phyloP scores from a whole-genome alignment of 148 eudicot genomes.

The Nepenthes gracilis region DNA sequence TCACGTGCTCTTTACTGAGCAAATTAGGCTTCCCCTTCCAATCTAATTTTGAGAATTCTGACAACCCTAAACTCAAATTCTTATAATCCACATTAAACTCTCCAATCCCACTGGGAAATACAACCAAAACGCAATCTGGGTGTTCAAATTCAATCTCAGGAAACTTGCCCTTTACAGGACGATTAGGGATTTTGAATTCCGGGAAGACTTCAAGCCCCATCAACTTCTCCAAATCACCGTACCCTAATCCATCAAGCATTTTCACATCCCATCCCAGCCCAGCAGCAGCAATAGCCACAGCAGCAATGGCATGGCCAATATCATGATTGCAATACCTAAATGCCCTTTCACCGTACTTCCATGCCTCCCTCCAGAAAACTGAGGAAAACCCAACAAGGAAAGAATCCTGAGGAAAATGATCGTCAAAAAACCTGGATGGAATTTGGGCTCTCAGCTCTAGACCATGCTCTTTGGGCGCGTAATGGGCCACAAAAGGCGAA shows the following conservation, averaged over 20 bases:
- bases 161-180: constrained; percentile 59
- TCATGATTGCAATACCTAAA: constrained; percentile 97
- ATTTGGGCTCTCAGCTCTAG: constrained; percentile 64
- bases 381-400: constrained; percentile 77
- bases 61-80: constrained; percentile 28
- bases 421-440: constrained; percentile 33
- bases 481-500: constrained; percentile 70
- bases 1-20: constrained; percentile 78
- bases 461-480: constrained; percentile 78
- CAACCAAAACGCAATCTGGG: constrained; percentile 72
- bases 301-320: constrained; percentile 80
- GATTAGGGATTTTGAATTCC: constrained; percentile 35
- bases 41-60: constrained; percentile 43
- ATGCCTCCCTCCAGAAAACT: constrained; percentile 90
- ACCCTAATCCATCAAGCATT: constrained; percentile 79
- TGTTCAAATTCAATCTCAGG: constrained; percentile 89
- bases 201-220: constrained; percentile 47
- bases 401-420: constrained; percentile 34
- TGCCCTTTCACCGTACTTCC: constrained; percentile 95
- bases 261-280: constrained; percentile 89
- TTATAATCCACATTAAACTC: constrained; percentile 37
- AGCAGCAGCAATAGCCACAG: constrained; percentile 75
- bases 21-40: constrained; percentile 81
- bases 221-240: constrained; percentile 46
- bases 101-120: constrained; percentile 41